Base-by-base conservation (phyloP, 495 filamentous ascomycete species). In the Penicillium mononematosum region DNA sequence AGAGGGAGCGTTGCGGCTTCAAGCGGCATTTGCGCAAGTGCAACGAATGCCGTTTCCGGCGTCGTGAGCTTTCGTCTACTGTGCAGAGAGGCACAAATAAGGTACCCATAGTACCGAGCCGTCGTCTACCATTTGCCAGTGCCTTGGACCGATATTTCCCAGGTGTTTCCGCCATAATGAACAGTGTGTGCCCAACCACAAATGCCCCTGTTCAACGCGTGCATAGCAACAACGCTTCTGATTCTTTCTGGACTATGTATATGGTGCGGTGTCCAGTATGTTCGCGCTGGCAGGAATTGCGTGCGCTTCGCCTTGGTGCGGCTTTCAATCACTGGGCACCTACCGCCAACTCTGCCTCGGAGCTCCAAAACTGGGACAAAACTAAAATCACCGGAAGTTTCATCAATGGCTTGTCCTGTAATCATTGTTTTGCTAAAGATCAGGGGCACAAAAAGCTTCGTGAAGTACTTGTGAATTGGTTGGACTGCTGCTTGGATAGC, bases 21-120 rank as follows among this genome's bases (percentile, higher is more conserved):
- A 53, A 65, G 46, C 24, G 62, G 1, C 27, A 52, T 24, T 50
- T 64, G 53, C 51, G 62, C 55, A 56, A 59, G 59, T 55, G 59
- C 41, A 55, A 51, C 19, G 59, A 62, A 52, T 53, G 56, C 41
- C 31, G 41, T 1, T 58, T 51, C 50, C 29, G 55, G 25, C 39
- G 44, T 14, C n/a, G 36, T 16, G 9, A 55, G 38, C 20, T 58
- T 19, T 36, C 52, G 11, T 24, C 49, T 36, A 25, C 8, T 3
- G 14, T 38, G 3, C 1, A 38, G 7, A 20, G 42, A 22, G 56
- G 60, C 24, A 49, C 52, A 41, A 12, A 16, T 2, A 43, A 47
- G 12, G 25, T 62, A 4, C 60, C 56, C 10, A 52, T 55, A 20
- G 12, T 50, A n/a, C 4, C 2, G 6, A 51, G 51, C 36, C 51